Percentiles rank a stretch among this genome's conserved stretches.
Evolutionary conservation across 2,329 filamentous ascomycete species (phyloP).

Genomic region (Didymella arachidicola): DNA sequence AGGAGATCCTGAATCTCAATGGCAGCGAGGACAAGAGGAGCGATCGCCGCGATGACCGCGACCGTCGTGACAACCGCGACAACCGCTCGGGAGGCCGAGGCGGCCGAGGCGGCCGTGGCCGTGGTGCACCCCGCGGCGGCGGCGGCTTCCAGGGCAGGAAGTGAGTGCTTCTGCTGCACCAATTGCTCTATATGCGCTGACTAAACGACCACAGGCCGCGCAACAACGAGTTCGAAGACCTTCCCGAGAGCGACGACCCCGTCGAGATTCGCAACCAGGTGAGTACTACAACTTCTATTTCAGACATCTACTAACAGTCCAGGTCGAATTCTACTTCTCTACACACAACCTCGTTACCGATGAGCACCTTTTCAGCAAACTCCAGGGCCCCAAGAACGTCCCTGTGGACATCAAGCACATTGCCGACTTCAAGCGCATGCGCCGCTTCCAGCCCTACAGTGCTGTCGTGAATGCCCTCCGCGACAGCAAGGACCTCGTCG

Average conservation of each 20-base stretch:
- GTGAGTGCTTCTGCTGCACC: slow-evolving; percentile 16
- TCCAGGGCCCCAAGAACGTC: slow-evolving; percentile 81
- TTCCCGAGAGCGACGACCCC: slow-evolving; percentile 79
- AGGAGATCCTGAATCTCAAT: slow-evolving; percentile 31
- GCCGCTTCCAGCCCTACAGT: slow-evolving; percentile 86
- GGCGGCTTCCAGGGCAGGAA: slow-evolving; percentile 32
- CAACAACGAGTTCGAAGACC: slow-evolving; percentile 50
- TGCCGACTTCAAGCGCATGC: slow-evolving; percentile 94
- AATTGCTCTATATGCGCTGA: slow-evolving; percentile 18
- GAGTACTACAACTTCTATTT: slow-evolving; percentile 32
- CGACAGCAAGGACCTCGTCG: slow-evolving; percentile 74
- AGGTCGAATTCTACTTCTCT: slow-evolving; percentile 97
- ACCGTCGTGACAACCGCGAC: slow-evolving; percentile 19
- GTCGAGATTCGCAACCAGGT: slow-evolving; percentile 84
- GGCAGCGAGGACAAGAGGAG: slow-evolving; percentile 28
- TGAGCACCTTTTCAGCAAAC: slow-evolving; percentile 82
- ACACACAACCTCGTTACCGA: slow-evolving; percentile 89
- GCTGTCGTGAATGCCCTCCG: slow-evolving; percentile 84
- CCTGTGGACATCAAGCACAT: slow-evolving; percentile 80
- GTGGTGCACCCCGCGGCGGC: slow-evolving; percentile 25
- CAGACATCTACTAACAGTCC: slow-evolving; percentile 7
- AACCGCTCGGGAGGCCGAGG: slow-evolving; percentile 9
- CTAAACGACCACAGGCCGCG: slow-evolving; percentile 28
- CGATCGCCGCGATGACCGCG: slow-evolving; percentile 21
- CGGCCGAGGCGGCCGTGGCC: slow-evolving; percentile 23